Evolutionary conservation across 1,284 basidiomycete genomes (phyloP).

Genomic region (Heliocybe sulcata): DNA sequence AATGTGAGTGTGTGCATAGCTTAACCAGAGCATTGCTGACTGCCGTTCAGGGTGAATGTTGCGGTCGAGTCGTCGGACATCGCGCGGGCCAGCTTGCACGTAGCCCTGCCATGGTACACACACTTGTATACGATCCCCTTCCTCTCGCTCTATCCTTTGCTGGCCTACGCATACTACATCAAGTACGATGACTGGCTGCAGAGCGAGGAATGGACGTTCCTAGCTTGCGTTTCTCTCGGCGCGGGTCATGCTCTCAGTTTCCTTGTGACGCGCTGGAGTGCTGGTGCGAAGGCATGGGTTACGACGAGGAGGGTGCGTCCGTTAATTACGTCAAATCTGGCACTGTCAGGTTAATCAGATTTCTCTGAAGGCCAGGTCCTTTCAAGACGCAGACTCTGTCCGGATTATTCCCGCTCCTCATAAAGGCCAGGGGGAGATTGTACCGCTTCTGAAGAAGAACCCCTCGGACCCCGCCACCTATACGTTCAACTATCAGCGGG

Average conservation of each 20-base stretch:
- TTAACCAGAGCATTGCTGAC: background rate
- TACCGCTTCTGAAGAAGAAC: conserved; percentile 63
- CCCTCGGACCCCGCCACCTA: conserved; percentile 53
- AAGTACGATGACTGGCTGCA: conserved; percentile 88
- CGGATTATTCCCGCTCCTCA: conserved; percentile 83
- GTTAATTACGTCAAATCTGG: background rate
- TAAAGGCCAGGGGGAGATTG: conserved; percentile 89
- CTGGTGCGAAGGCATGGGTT: conserved; percentile 71
- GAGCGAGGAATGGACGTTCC: conserved; percentile 95
- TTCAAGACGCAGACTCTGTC: conserved; percentile 76
- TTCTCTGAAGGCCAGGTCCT: conserved; percentile 47
- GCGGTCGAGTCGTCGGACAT: conserved; percentile 85
- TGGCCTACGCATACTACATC: conserved; percentile 88
- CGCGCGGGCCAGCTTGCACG: conserved; percentile 72
- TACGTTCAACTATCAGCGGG: conserved; percentile 93
- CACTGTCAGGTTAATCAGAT: background rate
- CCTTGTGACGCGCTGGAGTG: conserved; percentile 88
- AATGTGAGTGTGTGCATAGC: background rate
- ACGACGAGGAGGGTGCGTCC: conserved; percentile 59
- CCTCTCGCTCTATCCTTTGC: conserved; percentile 80
- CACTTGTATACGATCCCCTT: conserved; percentile 86
- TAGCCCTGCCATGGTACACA: conserved; percentile 68
- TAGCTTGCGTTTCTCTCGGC: conserved; percentile 82
- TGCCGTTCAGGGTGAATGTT: conserved; percentile 34
- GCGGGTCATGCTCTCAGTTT: conserved; percentile 91